Evolutionary conservation across 2,329 filamentous ascomycete genomes (phyloP), one percentile per base, ranked within the genome.

Genomic region (Grosmannia clavigera): DNA sequence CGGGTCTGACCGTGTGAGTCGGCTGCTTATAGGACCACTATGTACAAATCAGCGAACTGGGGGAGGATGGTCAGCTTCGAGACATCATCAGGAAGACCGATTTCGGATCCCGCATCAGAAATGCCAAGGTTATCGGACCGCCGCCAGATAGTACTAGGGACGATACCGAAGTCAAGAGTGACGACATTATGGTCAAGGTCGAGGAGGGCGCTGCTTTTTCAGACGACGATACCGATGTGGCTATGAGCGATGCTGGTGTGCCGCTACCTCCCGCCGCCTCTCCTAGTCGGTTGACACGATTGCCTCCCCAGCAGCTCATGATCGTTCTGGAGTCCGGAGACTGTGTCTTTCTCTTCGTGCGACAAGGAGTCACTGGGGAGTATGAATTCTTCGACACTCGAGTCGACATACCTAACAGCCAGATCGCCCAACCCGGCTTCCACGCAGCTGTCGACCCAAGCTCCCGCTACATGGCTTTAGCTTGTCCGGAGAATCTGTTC

Each of bases 221-320:
- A 19, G 48, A 25, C 29, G 25, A 11, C 10, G 52, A 48, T 11
- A 29, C n/a, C 27, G 61, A 62, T 35, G 31, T 57, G 5, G 14
- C 22, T n/a, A 63, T 63, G 62, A 29, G n/a, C 22, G 25, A 54
- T 19, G 5, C 43, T 3, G 6, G 25, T 12, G 33, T 19, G 12
- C 27, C 38, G 12, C 14, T 38, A 3, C 22, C 22, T 6, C 22
- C 35, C 3, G 14, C 12, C 11, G 6, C 9, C 11, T n/a, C 38
- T 5, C 29, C 51, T 27, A 14, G 46, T 40, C 6, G 16, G 4
- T n/a, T 29, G 12, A 4, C 62, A 31, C 27, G 62, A 60, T 70
- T 87, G 60, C 89, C 92, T 14, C 87, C 90, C n/a, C 90, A 97
- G 68, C 76, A 92, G 29, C 75, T 97, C 19, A 80, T 94, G 4